A percentile compares a stretch with the other conserved stretches of the same genome.
Conservation (phyloP, 73 alveolate species). For the Effrenium voratum region DNA sequence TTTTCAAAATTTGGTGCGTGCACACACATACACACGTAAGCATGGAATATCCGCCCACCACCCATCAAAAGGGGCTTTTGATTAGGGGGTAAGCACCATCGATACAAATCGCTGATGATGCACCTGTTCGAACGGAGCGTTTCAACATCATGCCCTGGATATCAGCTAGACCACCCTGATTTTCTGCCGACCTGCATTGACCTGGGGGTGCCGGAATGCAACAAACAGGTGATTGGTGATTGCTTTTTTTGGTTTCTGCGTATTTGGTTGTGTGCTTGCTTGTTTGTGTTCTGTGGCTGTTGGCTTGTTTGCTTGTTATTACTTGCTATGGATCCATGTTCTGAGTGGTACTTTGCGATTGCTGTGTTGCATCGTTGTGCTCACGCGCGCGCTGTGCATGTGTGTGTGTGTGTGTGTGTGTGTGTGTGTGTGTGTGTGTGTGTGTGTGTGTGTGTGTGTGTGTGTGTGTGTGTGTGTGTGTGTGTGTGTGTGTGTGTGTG, state of each 20-base stretch:
- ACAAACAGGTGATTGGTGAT: not conserved
- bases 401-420: not conserved
- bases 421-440: not conserved
- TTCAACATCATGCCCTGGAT: too few species aligned
- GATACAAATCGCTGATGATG: too few species aligned
- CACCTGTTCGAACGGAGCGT: too few species aligned
- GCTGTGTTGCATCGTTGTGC: not conserved
- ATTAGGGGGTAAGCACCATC: too few species aligned
- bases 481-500: constrained; percentile 13
- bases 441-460: constrained; percentile 6
- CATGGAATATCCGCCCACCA: too few species aligned
- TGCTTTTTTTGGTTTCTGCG: not conserved
- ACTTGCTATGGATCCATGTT: too few species aligned
- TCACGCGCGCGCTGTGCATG: not conserved
- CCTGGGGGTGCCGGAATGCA: not conserved
- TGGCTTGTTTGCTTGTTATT: not conserved
- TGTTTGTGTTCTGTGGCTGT: constrained; percentile 9
- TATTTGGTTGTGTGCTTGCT: not conserved
- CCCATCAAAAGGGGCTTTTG: too few species aligned
- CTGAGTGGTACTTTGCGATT: not conserved
- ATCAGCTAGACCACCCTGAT: too few species aligned
- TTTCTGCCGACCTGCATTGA: too few species aligned
- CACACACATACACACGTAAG: too few species aligned
- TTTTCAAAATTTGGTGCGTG: too few species aligned
- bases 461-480: constrained; percentile 13